Percentiles rank a stretch among this genome's conserved stretches.
These are phyloP conservation scores for Pseudozyma hubeiensis DNA, from an alignment of 1,284 basidiomycete genomes.

Conservation along the genomic window DNA sequence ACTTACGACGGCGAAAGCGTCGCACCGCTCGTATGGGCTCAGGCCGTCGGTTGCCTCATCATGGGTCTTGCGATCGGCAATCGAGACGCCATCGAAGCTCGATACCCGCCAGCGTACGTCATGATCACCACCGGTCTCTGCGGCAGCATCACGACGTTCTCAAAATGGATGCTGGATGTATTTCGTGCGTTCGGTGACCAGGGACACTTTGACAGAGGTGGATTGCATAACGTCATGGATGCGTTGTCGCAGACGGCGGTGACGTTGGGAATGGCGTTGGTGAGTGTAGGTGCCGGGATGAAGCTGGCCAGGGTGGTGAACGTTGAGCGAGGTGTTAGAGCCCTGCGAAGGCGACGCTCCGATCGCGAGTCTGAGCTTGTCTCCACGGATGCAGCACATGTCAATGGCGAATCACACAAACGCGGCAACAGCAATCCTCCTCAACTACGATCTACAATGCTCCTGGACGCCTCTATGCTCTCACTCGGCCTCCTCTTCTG, in stretches of 20 bases:
- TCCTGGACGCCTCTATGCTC: conserved; percentile 26
- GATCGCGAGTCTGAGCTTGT: not conserved
- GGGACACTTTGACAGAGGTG: conserved; percentile 74
- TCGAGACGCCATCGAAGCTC: conserved; percentile 40
- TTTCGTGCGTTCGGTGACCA: conserved; percentile 88
- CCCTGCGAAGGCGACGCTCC: not conserved
- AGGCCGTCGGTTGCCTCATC: conserved; percentile 87
- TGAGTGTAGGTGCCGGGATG: conserved; percentile 47
- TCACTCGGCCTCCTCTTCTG: conserved; percentile 66
- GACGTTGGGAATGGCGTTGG: conserved; percentile 58
- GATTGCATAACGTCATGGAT: conserved; percentile 77
- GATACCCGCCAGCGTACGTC: conserved; percentile 76
- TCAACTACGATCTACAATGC: conserved; percentile 6
- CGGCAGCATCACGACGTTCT: conserved; percentile 95
- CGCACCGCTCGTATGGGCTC: conserved; percentile 86
- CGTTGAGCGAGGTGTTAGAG: conserved; percentile 5
- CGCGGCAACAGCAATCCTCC: not conserved
- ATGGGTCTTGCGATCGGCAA: conserved; percentile 74
- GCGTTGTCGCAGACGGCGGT: conserved; percentile 61
- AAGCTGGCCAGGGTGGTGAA: conserved; percentile 34
- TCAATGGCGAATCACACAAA: not conserved
- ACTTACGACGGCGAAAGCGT: conserved; percentile 81
- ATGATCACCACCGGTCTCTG: conserved; percentile 93
- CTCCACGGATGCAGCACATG: not conserved
- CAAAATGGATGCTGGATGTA: conserved; percentile 89